Evolutionary conservation across 495 filamentous ascomycete species (phyloP).

Genomic region (Paragyromitra xinjiangensis): DNA sequence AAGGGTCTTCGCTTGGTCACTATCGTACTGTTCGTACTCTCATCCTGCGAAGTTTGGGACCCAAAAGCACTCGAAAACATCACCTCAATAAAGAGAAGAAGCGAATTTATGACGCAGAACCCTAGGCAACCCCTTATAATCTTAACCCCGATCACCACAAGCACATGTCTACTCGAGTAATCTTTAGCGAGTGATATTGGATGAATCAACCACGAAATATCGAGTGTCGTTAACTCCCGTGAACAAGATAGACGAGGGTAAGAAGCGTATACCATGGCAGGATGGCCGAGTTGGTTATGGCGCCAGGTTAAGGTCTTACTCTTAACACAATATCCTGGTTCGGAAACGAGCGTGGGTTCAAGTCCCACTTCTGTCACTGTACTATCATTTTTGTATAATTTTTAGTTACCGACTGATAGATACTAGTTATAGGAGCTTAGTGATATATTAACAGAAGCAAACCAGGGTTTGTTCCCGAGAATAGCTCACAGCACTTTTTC

Average conservation of each 20-base stretch:
- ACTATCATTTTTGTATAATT: not conserved
- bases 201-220: too few species aligned
- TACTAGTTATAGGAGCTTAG: too few species aligned
- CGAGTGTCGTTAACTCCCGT: not conserved
- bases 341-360: constrained; percentile 54
- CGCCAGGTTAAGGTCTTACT: constrained; percentile 13
- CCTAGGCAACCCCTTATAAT: too few species aligned
- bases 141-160: too few species aligned
- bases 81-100: too few species aligned
- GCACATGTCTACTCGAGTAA: too few species aligned
- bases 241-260: not conserved
- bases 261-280: constrained; percentile 5
- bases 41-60: not conserved
- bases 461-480: not conserved
- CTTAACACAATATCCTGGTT: constrained; percentile 44
- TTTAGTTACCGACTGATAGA: not conserved
- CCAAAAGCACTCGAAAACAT: not conserved
- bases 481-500: not conserved
- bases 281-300: constrained; percentile 53
- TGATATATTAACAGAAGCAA: too few species aligned
- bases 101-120: too few species aligned
- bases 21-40: too few species aligned
- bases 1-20: too few species aligned
- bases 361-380: constrained; percentile 50
- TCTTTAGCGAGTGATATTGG: too few species aligned